phyloP scores from a whole-genome alignment of 352 stramenopile species.

The Pseudoperonospora humuli region DNA sequence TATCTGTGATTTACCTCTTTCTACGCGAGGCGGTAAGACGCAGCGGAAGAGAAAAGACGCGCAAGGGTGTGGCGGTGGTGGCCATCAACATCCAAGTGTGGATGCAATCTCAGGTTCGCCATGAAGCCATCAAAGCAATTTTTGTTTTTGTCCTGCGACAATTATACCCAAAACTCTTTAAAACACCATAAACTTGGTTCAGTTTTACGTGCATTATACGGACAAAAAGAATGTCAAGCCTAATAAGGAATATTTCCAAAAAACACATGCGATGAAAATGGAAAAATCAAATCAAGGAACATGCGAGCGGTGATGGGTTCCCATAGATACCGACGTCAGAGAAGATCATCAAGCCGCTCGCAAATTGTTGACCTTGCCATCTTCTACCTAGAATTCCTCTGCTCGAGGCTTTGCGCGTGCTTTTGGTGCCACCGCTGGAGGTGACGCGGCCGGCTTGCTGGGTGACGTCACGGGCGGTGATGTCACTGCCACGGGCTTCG shows the following conservation, averaged over 20 bases:
- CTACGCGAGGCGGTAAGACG: no score
- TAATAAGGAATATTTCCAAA: slow-evolving; percentile 13
- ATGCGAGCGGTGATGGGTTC: slow-evolving; percentile 17
- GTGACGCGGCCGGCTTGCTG: slow-evolving; percentile 10
- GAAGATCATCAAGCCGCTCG: slow-evolving; percentile 20
- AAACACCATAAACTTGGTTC: no score
- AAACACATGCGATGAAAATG: slow-evolving; percentile 21
- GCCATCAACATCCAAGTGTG: no score
- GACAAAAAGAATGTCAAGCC: no score
- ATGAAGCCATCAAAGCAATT: no score
- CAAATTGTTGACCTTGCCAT: slow-evolving; percentile 18
- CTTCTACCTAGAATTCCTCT: slow-evolving; percentile 39
- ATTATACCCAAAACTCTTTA: no score
- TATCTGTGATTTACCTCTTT: no score
- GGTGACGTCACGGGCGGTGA: slow-evolving; percentile 11
- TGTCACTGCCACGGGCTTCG: slow-evolving; percentile 8
- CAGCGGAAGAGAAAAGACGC: no score
- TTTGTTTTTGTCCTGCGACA: no score
- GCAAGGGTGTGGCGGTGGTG: no score
- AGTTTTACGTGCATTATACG: no score
- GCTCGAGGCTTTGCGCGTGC: slow-evolving; percentile 20
- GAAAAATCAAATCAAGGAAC: slow-evolving; percentile 26
- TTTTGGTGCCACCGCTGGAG: slow-evolving; percentile 18
- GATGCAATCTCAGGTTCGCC: no score
- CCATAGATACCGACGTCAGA: slow-evolving; percentile 39